Evolutionary conservation across 148 eudicot species (phyloP), one percentile per base, ranked within the genome.

Genomic region (Rhododendron vialii): DNA sequence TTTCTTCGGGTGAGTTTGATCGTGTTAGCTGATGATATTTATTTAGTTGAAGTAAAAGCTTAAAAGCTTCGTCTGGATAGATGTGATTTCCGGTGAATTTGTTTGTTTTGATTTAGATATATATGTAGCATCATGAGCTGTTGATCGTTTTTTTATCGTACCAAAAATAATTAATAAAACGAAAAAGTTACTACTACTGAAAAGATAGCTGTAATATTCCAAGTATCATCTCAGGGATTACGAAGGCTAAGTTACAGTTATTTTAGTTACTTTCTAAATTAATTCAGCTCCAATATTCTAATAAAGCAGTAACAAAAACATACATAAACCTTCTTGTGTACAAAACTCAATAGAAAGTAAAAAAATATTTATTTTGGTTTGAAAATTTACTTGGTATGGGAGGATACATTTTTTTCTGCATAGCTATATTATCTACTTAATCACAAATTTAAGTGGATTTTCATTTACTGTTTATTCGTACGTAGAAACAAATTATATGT

Each of bases 1-100:
- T 98, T 95, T 93, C 96, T 98, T 63, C 89, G 92, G 93, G 99
- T 98, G 90, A 89, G 85, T 80, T 1, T 8, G 12, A 47, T 47
- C 11, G 11, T 47, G 12, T 47, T 47, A 47, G 50, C 50, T 12
- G 78, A n/a, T 26, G 57, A 65, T 14, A 26, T 24, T 83, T 43
- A 1, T n/a, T 26, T 5, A 67, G 15, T 4, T 63, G n/a, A 20
- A 63, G n/a, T 57, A 6, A 36, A 28, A 83, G 36, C 33, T 9
- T 26, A 24, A 41, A 71, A 61, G 28, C 28, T 50, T 61, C 69
- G 30, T 65, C 9, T 5, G 38, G 18, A 71, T 71, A 71, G 76
- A 71, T 71, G 76, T 71, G 76, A 71, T 14, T 65, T 71, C 41
- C 30, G 10, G 20, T 71, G 41, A 71, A 71, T 3, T 20, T 5